Evolutionary conservation across 1,139 yeast genomes (phyloP), one percentile per base, ranked within the genome.

Genomic region (Suhomyces choctaworum): DNA sequence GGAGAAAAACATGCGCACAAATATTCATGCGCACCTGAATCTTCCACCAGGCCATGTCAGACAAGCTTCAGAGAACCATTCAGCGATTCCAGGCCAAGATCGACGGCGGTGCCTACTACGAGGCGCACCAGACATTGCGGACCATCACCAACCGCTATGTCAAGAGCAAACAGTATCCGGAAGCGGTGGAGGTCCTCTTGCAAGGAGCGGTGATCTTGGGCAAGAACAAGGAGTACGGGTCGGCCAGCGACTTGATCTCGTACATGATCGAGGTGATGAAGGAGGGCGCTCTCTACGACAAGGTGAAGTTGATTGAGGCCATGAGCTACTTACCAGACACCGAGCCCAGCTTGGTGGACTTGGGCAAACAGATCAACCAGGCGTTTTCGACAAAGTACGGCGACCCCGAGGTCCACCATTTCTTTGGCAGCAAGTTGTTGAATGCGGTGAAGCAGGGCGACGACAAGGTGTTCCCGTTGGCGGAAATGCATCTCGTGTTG

Each of bases 51-150:
- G n/a, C 32, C 22, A 45, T 45, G 50, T 39, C 47, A 8, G 68
- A 62, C 45, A 81, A 80, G 51, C 60, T 82, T 25, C 69, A 73
- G 36, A 74, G 76, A 51, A 81, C 88, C 2, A 61, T 83, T 30
- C 78, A 70, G 21, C 64, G 92, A 42, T 83, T 83, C 62, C 78
- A 80, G 51, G 71, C 74, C 30, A 82, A 85, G 51, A 82, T 90
- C 45, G 77, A 75, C 32, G 74, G 73, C 32, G 89, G 89, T 2
- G 85, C 89, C 36, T 88, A 73, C 62, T 90, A 90, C 55, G 98
- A 92, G 56, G 97, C 97, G 0, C 96, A 90, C 55, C 97, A 90
- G 60, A 90, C 96, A 0, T 72, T 90, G 34, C 70, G 96, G 51
- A 88, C 97, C 7, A 83, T 90, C 39, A 88, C 86, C 29, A 88